phyloP scores from a whole-genome alignment of 2,329 filamentous ascomycete species.

The Alternaria sp. region DNA sequence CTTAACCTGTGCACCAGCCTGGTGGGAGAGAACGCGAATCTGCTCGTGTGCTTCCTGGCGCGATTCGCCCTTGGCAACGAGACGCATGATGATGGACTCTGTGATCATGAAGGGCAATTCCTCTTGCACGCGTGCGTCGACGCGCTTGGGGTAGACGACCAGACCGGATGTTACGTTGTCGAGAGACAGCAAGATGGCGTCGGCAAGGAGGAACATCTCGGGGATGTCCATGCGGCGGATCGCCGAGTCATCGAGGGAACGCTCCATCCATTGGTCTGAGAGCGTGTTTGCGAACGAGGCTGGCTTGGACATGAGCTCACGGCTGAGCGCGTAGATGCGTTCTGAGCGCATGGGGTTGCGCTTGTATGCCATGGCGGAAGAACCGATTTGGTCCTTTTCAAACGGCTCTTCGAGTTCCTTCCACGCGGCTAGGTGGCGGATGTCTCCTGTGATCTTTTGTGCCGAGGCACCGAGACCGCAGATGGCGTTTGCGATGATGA shows the following conservation, averaged over 20 bases:
- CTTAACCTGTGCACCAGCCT: conserved; percentile 77
- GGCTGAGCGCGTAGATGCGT: conserved; percentile 67
- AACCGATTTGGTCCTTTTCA: conserved; percentile 71
- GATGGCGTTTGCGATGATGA: conserved; percentile 82
- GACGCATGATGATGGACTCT: conserved; percentile 67
- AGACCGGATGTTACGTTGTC: conserved; percentile 78
- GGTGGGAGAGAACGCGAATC: conserved; percentile 80
- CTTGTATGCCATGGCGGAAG: conserved; percentile 69
- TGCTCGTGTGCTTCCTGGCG: conserved; percentile 87
- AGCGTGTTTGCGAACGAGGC: conserved; percentile 69
- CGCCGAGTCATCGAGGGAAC: conserved; percentile 79
- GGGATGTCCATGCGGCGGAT: conserved; percentile 67
- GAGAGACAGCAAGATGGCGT: conserved; percentile 70
- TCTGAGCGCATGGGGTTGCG: conserved; percentile 68
- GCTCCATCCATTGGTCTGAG: conserved; percentile 79
- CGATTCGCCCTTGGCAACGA: conserved; percentile 74
- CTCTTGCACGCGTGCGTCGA: conserved; percentile 71
- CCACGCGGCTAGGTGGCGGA: conserved; percentile 75
- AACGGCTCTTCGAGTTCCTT: conserved; percentile 91
- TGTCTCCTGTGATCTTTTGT: conserved; percentile 77
- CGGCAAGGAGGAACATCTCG: conserved; percentile 59
- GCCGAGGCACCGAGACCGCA: conserved; percentile 81
- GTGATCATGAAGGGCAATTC: conserved; percentile 91
- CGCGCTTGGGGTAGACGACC: conserved; percentile 78
- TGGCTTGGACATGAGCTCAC: conserved; percentile 63